Conservation (phyloP, 768 basidiomycete genomes). For the Sarcodon sp. region DNA sequence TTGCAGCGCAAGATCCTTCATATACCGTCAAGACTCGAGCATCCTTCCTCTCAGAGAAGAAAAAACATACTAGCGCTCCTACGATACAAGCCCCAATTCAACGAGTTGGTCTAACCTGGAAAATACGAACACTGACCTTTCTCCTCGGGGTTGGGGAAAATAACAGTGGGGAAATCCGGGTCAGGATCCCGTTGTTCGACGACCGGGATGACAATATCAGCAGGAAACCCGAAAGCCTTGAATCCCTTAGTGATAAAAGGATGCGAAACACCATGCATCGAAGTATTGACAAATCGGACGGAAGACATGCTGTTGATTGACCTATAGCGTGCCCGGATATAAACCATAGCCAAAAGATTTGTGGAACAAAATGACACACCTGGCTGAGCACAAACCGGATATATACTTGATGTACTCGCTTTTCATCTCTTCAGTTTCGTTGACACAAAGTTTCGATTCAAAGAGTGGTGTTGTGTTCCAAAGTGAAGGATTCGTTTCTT, state of each 20-base stretch:
- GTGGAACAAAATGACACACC: no score
- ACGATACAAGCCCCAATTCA: background rate
- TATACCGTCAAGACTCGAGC: background rate
- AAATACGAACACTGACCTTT: constrained; percentile 35
- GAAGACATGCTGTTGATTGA: constrained; percentile 27
- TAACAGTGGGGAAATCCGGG: constrained; percentile 77
- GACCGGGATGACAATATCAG: constrained; percentile 39
- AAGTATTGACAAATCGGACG: constrained; percentile 70
- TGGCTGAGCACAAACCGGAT: constrained; percentile 10
- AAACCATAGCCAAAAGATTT: no score
- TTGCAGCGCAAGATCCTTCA: constrained; percentile 56
- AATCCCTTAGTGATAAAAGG: constrained; percentile 47
- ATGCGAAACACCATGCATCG: constrained; percentile 85
- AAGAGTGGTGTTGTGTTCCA: constrained; percentile 3
- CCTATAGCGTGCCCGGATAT: background rate
- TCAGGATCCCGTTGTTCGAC: constrained; percentile 58
- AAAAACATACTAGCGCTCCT: constrained; percentile 35
- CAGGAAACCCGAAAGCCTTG: constrained; percentile 39
- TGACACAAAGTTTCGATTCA: constrained; percentile 24
- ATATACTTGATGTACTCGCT: constrained; percentile 41
- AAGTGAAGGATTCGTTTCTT: constrained; percentile 29
- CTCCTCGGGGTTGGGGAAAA: constrained; percentile 86
- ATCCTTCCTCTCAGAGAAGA: background rate
- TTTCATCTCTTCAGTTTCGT: constrained; percentile 47
- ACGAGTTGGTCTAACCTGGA: background rate